A percentile compares a stretch with the other conserved stretches of the same genome.
phyloP scores from a whole-genome alignment of 106 monocot genomes.

The Gastrodia elata region DNA sequence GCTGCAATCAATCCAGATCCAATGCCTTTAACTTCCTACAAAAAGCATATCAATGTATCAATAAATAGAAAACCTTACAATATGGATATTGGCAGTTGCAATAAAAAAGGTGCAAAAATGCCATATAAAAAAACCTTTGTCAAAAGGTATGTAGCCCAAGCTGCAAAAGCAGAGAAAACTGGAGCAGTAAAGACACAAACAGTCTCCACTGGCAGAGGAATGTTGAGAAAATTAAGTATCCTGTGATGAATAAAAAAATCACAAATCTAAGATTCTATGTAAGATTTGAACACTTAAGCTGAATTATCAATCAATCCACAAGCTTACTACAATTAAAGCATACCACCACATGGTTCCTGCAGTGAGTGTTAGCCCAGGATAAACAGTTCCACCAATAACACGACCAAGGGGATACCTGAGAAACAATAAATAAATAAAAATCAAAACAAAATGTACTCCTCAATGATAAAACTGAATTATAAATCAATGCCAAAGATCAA shows the following conservation, averaged over 20 bases:
- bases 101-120: conserved; percentile 1
- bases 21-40: conserved; percentile 88
- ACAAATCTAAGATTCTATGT: background rate
- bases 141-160: conserved; percentile 95
- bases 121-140: conserved; percentile 56
- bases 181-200: conserved; percentile 99
- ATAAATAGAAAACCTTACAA: background rate
- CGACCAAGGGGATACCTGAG: conserved; percentile 98
- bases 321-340: conserved; percentile 12
- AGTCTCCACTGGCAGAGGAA: conserved; percentile 96
- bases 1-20: conserved; percentile 96
- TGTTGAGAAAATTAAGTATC: conserved; percentile 84
- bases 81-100: background rate
- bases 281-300: background rate
- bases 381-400: conserved; percentile 99
- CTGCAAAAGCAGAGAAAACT: conserved; percentile 86
- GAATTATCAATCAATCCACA: background rate
- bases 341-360: conserved; percentile 95
- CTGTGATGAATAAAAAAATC: conserved; percentile 27
- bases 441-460: background rate
- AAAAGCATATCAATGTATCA: conserved; percentile 9
- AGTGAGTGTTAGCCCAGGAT: conserved; percentile 90
- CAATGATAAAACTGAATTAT: background rate
- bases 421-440: conserved; percentile 4
- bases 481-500: background rate